Evolutionary conservation across 164 flowering plant species (phyloP), one percentile per base, ranked within the genome.

Genomic region (Tetracentron sinense): DNA sequence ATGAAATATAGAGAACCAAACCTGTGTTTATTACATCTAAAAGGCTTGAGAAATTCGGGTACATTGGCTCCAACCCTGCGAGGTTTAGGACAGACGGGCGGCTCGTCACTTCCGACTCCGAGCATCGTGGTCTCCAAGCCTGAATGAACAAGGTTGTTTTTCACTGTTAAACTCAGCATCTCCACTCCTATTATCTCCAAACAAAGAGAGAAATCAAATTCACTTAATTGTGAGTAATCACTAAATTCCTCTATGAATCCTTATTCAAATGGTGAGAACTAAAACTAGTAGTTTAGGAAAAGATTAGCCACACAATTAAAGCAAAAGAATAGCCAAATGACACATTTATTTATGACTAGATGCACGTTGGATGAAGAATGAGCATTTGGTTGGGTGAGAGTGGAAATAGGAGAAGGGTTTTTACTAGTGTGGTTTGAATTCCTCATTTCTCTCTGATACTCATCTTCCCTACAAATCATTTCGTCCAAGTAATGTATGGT

Each of bases 21-120:
- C 83, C 77, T 77, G 72, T 85, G 79, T 22, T 68, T 75, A 65
- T 14, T 54, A 31, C 87, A 83, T 64, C 58, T 68, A 25, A 54
- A 65, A 19, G 83, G 83, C 58, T 69, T 68, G 69, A 85, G 81
- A 46, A 81, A 69, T 6, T 80, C 85, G 23, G 87, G 84, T 0
- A 78, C 1, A 21, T 71, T 31, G 16, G 83, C 56, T 21, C 70
- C 75, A 0, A 62, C 71, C 19, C 85, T 76, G 17, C 82, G 82
- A 48, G 90, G 90, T 61, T 81, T 83, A 0, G 90, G 90, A 52
- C 90, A 85, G 17, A 81, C 56, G 8, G 81, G 86, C 54, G 14
- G 66, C 1, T 61, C 49, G n/a, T 73, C 62, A 56, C 58, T 55
- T 54, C 62, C 66, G 33, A 60, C 62, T 12, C 21, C 62, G 19